phyloP scores from a whole-genome alignment of 2,329 filamentous ascomycete genomes.

The Annulohypoxylon truncatum region DNA sequence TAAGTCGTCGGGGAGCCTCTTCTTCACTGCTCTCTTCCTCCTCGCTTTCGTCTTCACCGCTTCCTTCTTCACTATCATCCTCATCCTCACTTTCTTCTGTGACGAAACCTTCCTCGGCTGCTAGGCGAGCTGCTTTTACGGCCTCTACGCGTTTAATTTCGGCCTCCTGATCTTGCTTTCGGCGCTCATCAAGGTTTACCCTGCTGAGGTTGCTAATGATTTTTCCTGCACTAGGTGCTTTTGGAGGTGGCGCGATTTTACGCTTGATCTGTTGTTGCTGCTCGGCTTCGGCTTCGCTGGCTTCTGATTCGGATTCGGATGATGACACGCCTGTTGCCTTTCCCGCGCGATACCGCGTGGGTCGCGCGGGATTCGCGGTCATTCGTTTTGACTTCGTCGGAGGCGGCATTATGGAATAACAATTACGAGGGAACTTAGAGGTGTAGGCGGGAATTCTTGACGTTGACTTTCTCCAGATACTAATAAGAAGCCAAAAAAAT shows the following conservation, averaged over 20 bases:
- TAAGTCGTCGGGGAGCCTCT: slow-evolving; percentile 67
- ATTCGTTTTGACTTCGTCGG: slow-evolving; percentile 81
- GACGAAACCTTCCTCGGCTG: slow-evolving; percentile 72
- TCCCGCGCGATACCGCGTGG: slow-evolving; percentile 85
- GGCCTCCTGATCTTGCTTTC: slow-evolving; percentile 59
- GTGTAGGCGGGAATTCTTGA: background rate
- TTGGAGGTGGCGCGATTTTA: slow-evolving; percentile 66
- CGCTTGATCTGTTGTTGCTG: slow-evolving; percentile 45
- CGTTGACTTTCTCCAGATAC: background rate
- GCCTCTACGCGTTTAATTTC: slow-evolving; percentile 61
- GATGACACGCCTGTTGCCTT: slow-evolving; percentile 72
- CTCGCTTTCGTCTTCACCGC: slow-evolving; percentile 50
- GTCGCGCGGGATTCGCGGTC: slow-evolving; percentile 88
- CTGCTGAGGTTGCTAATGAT: slow-evolving; percentile 65
- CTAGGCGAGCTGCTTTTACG: slow-evolving; percentile 62
- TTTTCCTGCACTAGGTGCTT: slow-evolving; percentile 66
- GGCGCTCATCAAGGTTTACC: slow-evolving; percentile 63
- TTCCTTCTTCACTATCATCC: slow-evolving; percentile 53
- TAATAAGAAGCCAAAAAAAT: background rate
- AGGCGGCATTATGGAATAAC: slow-evolving; percentile 1
- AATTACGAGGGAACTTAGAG: background rate
- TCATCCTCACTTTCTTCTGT: slow-evolving; percentile 62
- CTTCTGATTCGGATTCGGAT: slow-evolving; percentile 63
- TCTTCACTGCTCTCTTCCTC: slow-evolving; percentile 63
- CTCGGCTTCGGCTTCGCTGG: slow-evolving; percentile 56